phyloP scores from a whole-genome alignment of 2,329 filamentous ascomycete species.

The Cladosporium sphaerospermum region DNA sequence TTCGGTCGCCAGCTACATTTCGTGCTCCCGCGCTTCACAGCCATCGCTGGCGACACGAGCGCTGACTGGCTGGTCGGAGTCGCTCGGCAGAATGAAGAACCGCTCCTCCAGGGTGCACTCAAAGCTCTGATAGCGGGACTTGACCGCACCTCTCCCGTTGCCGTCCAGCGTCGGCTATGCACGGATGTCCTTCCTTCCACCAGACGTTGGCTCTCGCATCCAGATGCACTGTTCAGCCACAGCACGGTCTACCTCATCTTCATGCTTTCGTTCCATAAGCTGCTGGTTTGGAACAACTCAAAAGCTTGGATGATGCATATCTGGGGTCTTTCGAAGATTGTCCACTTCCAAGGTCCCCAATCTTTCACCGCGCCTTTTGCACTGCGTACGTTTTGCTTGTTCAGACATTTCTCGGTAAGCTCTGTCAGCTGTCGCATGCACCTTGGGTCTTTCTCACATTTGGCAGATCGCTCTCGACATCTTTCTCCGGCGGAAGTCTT shows the following conservation, averaged over 20 bases:
- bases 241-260: constrained; percentile 1
- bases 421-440: not conserved
- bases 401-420: not conserved
- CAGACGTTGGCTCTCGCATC: not conserved
- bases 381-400: not conserved
- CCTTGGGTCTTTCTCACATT: too few species aligned
- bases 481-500: not conserved
- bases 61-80: too few species aligned
- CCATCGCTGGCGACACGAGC: not conserved
- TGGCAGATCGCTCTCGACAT: not conserved
- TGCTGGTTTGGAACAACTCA: constrained; percentile 1
- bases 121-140: not conserved
- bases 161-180: not conserved
- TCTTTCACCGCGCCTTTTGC: not conserved
- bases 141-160: not conserved
- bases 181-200: not conserved
- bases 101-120: not conserved
- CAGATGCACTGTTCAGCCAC: not conserved
- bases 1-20: not conserved
- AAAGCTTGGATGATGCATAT: constrained; percentile 7
- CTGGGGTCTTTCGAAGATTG: not conserved
- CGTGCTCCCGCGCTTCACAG: not conserved
- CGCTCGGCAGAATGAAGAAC: not conserved
- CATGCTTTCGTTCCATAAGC: not conserved
- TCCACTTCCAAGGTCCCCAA: not conserved